These are phyloP conservation scores for Tetrahymena elliotti DNA, from an alignment of 73 alveolate genomes.

Conservation along the genomic window DNA sequence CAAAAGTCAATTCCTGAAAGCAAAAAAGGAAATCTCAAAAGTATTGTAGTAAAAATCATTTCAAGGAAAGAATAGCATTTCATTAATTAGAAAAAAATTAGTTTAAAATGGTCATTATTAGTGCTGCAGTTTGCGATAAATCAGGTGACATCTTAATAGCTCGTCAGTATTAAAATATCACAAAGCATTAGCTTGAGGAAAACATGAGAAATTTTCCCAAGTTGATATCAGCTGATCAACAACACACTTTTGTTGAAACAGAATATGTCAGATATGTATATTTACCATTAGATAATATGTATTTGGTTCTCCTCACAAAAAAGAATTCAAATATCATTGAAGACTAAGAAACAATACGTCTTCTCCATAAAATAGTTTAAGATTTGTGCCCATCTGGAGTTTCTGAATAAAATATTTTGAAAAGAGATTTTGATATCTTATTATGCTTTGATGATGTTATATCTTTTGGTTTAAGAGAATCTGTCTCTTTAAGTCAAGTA, in stretches of 20 bases:
- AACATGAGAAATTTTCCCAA: constrained; percentile 47
- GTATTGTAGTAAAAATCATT: background rate
- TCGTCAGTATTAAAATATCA: constrained; percentile 81
- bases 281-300: constrained; percentile 84
- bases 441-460: constrained; percentile 92
- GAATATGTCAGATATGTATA: constrained; percentile 84
- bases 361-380: constrained; percentile 57
- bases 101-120: constrained; percentile 82
- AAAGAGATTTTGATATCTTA: constrained; percentile 86
- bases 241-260: constrained; percentile 89
- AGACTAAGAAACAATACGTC: constrained; percentile 86
- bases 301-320: constrained; percentile 80
- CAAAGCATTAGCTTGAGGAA: constrained; percentile 82
- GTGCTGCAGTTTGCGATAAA: constrained; percentile 79
- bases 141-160: constrained; percentile 81
- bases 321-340: constrained; percentile 90
- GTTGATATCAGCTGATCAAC: constrained; percentile 48
- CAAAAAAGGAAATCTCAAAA: background rate
- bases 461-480: constrained; percentile 86
- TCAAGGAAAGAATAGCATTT: background rate
- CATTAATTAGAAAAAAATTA: background rate
- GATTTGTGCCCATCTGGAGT: constrained; percentile 58
- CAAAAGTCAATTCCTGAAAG: background rate
- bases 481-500: constrained; percentile 73
- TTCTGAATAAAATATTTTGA: constrained; percentile 65